Evolutionary conservation across 106 monocot genomes (phyloP), one percentile per base, ranked within the genome.

Genomic region (Gastrodia elata): DNA sequence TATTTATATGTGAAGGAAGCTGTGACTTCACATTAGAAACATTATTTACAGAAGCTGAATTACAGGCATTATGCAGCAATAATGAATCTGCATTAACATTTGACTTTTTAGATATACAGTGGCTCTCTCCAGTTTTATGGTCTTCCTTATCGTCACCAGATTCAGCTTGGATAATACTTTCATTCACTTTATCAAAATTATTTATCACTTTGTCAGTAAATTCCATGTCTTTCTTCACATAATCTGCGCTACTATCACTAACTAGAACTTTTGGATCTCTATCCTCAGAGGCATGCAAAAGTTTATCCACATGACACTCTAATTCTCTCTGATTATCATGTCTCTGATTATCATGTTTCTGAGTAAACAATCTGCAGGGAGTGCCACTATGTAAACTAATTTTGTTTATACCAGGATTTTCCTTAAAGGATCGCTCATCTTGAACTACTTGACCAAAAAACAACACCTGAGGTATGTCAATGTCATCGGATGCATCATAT

Each of bases 401-500:
- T 8, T 35, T 14, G 35, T 34, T 14, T 10, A 4, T 32, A 27
- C 5, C 65, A 34, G 30, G 37, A 6, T 38, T 37, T 13, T 20
- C 38, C 67, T 36, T 38, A 67, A 35, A 14, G 67, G 37, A 9
- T 38, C 18, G 34, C 18, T 20, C 18, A 14, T 67, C 37, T 20
- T 36, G 6, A 20, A 67, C 37, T 37, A 67, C 13, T 61, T 80
- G 73, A 68, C 20, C 36, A 52, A 75, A 64, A 58, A 71, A 61
- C 22, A 44, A 61, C 49, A 79, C 73, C 32, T 65, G 39, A 39
- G 86, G 81, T 81, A 81, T 89, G 57, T 85, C 83, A 77, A 78
- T 77, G 74, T 70, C 70, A 72, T 93, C 83, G 61, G 84, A 78
- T 64, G 25, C 68, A 84, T 86, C 81, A 81, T 55, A 72, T 41